Conservation (phyloP, 2,329 filamentous ascomycete species). For the Chaetomiaceae sp. region DNA sequence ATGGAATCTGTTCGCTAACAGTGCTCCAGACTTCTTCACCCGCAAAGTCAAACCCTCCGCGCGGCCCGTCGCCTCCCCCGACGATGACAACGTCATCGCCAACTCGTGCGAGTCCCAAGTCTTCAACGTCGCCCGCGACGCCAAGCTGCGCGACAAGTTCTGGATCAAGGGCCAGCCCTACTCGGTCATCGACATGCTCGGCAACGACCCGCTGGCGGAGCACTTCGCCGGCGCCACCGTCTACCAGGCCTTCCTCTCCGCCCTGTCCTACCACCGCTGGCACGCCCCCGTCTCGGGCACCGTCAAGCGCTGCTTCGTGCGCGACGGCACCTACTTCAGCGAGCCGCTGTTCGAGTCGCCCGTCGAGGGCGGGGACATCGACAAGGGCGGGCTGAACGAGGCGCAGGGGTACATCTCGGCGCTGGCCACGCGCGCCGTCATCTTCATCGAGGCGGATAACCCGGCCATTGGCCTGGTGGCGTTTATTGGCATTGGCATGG, state of each 20-base stretch:
- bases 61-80: slow-evolving; percentile 54
- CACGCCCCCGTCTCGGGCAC: slow-evolving; percentile 63
- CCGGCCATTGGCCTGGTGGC: slow-evolving; percentile 63
- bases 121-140: slow-evolving; percentile 47
- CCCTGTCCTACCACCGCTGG: slow-evolving; percentile 68
- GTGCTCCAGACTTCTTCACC: slow-evolving; percentile 53
- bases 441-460: slow-evolving; percentile 68
- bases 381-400: slow-evolving; percentile 40
- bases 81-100: slow-evolving; percentile 50
- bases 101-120: slow-evolving; percentile 63
- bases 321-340: slow-evolving; percentile 65
- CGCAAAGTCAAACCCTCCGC: slow-evolving; percentile 49
- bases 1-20: background rate
- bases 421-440: slow-evolving; percentile 64
- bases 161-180: slow-evolving; percentile 68
- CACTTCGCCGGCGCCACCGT: slow-evolving; percentile 60
- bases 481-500: slow-evolving; percentile 71
- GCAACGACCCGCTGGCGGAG: slow-evolving; percentile 46
- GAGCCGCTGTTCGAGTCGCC: slow-evolving; percentile 43
- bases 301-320: slow-evolving; percentile 52
- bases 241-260: slow-evolving; percentile 67
- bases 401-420: slow-evolving; percentile 64
- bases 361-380: slow-evolving; percentile 33
- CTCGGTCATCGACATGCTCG: slow-evolving; percentile 60
- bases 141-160: slow-evolving; percentile 56